Evolutionary conservation across 495 filamentous ascomycete species (phyloP).

Genomic region (Hyaloscypha bicolor): DNA sequence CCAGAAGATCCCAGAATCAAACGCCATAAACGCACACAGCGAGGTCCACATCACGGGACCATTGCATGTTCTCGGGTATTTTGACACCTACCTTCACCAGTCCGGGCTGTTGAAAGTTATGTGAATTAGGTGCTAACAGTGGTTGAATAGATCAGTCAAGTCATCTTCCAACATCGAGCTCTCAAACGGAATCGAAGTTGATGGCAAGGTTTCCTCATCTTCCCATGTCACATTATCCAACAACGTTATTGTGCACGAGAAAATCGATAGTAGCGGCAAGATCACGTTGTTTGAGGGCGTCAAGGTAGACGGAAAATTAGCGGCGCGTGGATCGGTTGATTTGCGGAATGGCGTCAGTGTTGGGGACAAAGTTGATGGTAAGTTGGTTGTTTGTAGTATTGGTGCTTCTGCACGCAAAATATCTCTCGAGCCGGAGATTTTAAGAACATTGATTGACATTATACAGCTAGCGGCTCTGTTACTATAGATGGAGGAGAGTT

Average conservation of each 20-base stretch:
- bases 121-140: neutral
- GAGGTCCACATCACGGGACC: slow-evolving; percentile 21
- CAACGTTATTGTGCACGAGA: slow-evolving; percentile 20
- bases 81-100: neutral
- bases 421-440: neutral
- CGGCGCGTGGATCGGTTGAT: slow-evolving; percentile 21
- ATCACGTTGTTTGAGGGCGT: slow-evolving; percentile 20
- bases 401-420: too few species aligned
- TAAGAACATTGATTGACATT: neutral
- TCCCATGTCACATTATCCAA: slow-evolving; percentile 5
- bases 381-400: neutral
- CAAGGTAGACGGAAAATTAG: slow-evolving; percentile 19
- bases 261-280: slow-evolving; percentile 15
- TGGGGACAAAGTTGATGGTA: slow-evolving; percentile 16
- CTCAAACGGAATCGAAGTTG: slow-evolving; percentile 8
- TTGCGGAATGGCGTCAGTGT: slow-evolving; percentile 22
- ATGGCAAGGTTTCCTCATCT: slow-evolving; percentile 25
- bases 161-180: slow-evolving; percentile 11
- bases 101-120: neutral
- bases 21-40: slow-evolving; percentile 12
- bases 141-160: neutral
- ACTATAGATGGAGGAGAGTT: slow-evolving; percentile 11
- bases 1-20: slow-evolving; percentile 18
- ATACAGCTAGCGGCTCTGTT: slow-evolving; percentile 9
- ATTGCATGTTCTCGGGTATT: slow-evolving; percentile 21